Evolutionary conservation across 495 filamentous ascomycete genomes (phyloP).

Genomic region (Usnea hakonensis): DNA sequence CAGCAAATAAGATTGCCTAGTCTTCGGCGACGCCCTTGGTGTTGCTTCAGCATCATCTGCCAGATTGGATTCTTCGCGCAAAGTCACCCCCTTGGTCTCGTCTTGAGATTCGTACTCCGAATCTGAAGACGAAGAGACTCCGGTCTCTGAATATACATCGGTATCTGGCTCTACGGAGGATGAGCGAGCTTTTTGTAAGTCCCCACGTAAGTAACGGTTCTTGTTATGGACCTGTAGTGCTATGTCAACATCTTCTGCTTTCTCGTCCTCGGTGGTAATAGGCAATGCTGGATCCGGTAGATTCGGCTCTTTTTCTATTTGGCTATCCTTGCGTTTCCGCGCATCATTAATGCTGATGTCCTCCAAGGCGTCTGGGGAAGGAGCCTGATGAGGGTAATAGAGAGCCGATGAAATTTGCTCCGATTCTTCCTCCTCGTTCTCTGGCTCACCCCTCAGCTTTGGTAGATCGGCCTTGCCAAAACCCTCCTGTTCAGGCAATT

Average conservation of each 20-base stretch:
- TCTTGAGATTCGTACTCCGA: conserved; percentile 53
- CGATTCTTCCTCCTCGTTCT: conserved; percentile 71
- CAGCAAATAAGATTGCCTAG: conserved; percentile 31
- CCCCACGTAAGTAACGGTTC: conserved; percentile 53
- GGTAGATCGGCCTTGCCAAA: conserved; percentile 17
- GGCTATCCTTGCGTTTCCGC: conserved; percentile 31
- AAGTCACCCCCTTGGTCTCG: conserved; percentile 43
- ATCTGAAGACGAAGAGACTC: conserved; percentile 46
- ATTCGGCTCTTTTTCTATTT: conserved; percentile 26
- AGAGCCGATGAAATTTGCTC: conserved; percentile 93
- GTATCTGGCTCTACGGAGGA: conserved; percentile 29
- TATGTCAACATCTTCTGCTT: conserved; percentile 48
- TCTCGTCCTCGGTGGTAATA: conserved; percentile 30
- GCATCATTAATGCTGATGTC: conserved; percentile 31
- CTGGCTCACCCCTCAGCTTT: conserved; percentile 21
- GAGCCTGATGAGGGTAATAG: conserved; percentile 80
- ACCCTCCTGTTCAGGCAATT: conserved; percentile 32
- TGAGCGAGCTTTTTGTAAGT: conserved; percentile 39
- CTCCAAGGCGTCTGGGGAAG: conserved; percentile 41
- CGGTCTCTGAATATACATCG: conserved; percentile 34
- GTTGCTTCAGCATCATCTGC: conserved; percentile 53
- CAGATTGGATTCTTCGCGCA: conserved; percentile 44
- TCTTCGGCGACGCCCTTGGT: conserved; percentile 50
- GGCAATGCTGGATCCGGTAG: conserved; percentile 26
- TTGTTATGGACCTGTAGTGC: conserved; percentile 53